A percentile compares a stretch with the other conserved stretches of the same genome.
Evolutionary conservation across 768 basidiomycete species (phyloP).

Genomic region (Boletales sp.): DNA sequence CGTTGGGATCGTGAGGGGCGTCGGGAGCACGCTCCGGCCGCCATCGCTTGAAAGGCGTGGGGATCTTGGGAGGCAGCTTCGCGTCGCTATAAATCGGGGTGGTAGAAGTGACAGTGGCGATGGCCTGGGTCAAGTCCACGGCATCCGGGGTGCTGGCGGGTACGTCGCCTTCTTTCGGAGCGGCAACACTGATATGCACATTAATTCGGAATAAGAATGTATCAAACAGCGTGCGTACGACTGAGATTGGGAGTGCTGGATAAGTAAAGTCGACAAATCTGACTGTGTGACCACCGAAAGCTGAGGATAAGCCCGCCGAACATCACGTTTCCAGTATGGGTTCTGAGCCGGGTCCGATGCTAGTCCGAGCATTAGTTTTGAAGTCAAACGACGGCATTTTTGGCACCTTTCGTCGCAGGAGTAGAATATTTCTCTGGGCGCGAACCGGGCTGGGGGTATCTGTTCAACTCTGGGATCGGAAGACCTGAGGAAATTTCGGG

Average conservation of each 20-base stretch:
- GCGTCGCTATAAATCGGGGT: constrained; percentile 58
- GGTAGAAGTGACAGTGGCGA: constrained; percentile 56
- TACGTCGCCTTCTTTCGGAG: constrained; percentile 46
- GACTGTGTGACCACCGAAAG: constrained; percentile 85
- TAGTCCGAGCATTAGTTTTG: constrained; percentile 27
- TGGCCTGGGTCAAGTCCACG: constrained; percentile 69
- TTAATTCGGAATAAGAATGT: constrained; percentile 4
- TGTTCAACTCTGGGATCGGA: constrained; percentile 66
- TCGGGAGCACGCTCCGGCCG: constrained; percentile 63
- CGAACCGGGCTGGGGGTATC: constrained; percentile 87
- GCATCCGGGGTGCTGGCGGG: constrained; percentile 42
- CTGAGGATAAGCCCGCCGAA: constrained; percentile 88
- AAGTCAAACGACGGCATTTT: background rate
- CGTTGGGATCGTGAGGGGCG: constrained; percentile 77
- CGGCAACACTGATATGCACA: constrained; percentile 43
- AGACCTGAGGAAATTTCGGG: constrained; percentile 90
- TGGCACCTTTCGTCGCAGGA: constrained; percentile 81
- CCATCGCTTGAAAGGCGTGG: constrained; percentile 71
- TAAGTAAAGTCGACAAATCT: constrained; percentile 74
- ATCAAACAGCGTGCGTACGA: constrained; percentile 46
- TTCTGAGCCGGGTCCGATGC: constrained; percentile 86
- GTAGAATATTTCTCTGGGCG: constrained; percentile 83
- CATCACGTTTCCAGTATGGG: constrained; percentile 96
- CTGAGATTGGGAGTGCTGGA: constrained; percentile 67
- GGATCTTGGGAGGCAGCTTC: constrained; percentile 72